Evolutionary conservation across 768 basidiomycete species (phyloP).

Genomic region (Rhodotorula graminis): DNA sequence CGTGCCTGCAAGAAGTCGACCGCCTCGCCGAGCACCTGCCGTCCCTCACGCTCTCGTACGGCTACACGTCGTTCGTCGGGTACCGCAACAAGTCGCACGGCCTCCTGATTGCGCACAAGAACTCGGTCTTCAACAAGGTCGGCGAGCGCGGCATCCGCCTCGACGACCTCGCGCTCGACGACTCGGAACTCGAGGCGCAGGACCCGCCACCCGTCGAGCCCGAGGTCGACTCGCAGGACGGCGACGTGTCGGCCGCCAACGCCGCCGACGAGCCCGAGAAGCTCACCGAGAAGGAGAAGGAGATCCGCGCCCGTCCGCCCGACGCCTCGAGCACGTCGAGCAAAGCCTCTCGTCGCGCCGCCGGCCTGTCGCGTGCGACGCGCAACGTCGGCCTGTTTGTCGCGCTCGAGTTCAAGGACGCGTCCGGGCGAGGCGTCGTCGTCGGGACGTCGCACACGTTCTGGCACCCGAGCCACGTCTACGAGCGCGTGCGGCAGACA

Average conservation of each 20-base stretch:
- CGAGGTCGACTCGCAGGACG: background rate
- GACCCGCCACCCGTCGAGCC: no score
- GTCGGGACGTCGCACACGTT: constrained; percentile 88
- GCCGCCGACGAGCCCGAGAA: background rate
- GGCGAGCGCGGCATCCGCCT: constrained; percentile 36
- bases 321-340: constrained; percentile 3
- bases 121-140: constrained; percentile 29
- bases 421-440: constrained; percentile 57
- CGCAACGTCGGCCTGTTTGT: constrained; percentile 51
- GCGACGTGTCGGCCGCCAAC: background rate
- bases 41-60: constrained; percentile 13
- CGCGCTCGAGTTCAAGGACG: constrained; percentile 55
- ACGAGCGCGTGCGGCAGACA: constrained; percentile 69
- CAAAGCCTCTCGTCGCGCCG: background rate
- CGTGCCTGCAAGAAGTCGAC: constrained; percentile 36
- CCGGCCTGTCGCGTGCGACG: constrained; percentile 30
- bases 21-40: constrained; percentile 34
- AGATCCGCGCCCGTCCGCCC: constrained; percentile 12
- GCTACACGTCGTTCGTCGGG: constrained; percentile 33
- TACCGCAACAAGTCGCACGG: constrained; percentile 36
- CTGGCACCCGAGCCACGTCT: constrained; percentile 84
- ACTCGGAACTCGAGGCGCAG: background rate
- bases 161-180: constrained; percentile 35
- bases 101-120: constrained; percentile 34
- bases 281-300: constrained; percentile 8